These are phyloP conservation scores for Trichothecium sympodiale DNA, from an alignment of 2,329 filamentous ascomycete genomes.

Conservation along the genomic window DNA sequence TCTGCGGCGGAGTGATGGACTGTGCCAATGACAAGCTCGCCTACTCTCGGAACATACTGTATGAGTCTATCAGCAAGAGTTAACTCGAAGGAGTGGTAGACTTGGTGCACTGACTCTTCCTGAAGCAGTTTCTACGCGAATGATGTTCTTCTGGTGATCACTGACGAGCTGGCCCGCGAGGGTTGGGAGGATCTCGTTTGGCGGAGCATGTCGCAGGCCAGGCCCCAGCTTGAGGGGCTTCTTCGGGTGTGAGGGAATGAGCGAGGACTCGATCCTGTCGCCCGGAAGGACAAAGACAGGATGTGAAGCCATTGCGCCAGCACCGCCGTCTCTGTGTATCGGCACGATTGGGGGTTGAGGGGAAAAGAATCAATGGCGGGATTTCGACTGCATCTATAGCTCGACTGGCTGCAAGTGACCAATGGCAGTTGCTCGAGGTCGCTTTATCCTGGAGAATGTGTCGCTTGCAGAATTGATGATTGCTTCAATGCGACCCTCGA, in stretches of 20 bases:
- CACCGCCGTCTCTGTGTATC: not conserved
- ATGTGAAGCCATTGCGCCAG: slow-evolving; percentile 22
- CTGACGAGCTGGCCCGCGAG: slow-evolving; percentile 56
- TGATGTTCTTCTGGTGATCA: slow-evolving; percentile 62
- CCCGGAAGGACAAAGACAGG: slow-evolving; percentile 69
- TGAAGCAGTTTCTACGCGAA: slow-evolving; percentile 63
- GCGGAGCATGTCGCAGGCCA: slow-evolving; percentile 71
- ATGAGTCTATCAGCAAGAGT: not conserved
- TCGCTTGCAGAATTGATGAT: not conserved
- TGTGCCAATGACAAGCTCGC: slow-evolving; percentile 82
- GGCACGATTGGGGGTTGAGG: not conserved
- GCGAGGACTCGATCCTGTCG: slow-evolving; percentile 55
- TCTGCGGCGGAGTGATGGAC: slow-evolving; percentile 67
- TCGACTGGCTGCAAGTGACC: not conserved
- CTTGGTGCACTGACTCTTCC: slow-evolving; percentile 47
- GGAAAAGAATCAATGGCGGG: not conserved
- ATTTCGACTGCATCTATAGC: not conserved
- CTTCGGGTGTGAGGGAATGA: slow-evolving; percentile 58
- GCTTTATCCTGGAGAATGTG: not conserved
- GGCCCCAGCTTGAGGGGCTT: slow-evolving; percentile 71
- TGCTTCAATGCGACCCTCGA: not conserved
- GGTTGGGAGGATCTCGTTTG: slow-evolving; percentile 59
- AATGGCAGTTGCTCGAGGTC: not conserved
- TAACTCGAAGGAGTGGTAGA: too few species aligned
- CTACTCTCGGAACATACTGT: slow-evolving; percentile 67